Evolutionary conservation across 1,284 basidiomycete genomes (phyloP).

Genomic region (Leccinum glutinopallens): DNA sequence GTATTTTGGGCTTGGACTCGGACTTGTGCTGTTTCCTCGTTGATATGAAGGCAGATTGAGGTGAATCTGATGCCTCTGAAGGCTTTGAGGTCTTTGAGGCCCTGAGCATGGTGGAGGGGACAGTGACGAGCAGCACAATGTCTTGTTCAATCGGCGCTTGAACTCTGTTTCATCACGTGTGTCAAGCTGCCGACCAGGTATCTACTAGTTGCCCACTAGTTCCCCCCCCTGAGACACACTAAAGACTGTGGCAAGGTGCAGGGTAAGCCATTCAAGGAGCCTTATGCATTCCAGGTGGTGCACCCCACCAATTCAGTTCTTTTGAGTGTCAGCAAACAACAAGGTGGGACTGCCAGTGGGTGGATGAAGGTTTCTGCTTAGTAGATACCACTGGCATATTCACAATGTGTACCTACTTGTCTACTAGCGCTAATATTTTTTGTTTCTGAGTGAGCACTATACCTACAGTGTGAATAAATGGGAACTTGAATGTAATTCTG

Average conservation of each 20-base stretch:
- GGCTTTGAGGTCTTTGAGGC: no score
- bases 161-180: no score
- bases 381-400: not conserved
- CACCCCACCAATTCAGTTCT: not conserved
- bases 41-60: no score
- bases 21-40: no score
- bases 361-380: not conserved
- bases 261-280: not conserved
- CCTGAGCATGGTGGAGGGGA: no score
- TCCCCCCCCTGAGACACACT: no score
- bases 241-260: not conserved
- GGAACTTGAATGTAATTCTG: not conserved
- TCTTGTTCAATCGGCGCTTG: no score
- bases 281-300: not conserved
- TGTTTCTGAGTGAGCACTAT: not conserved
- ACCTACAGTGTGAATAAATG: not conserved
- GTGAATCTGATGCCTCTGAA: no score
- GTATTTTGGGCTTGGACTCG: no score
- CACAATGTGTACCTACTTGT: not conserved
- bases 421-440: not conserved
- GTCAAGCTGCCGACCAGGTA: no score
- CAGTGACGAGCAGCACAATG: no score
- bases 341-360: not conserved
- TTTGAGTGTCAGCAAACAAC: not conserved
- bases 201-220: no score